Conservation (phyloP, 2,329 filamentous ascomycete species). For the Thermothelomyces thermophilus region DNA sequence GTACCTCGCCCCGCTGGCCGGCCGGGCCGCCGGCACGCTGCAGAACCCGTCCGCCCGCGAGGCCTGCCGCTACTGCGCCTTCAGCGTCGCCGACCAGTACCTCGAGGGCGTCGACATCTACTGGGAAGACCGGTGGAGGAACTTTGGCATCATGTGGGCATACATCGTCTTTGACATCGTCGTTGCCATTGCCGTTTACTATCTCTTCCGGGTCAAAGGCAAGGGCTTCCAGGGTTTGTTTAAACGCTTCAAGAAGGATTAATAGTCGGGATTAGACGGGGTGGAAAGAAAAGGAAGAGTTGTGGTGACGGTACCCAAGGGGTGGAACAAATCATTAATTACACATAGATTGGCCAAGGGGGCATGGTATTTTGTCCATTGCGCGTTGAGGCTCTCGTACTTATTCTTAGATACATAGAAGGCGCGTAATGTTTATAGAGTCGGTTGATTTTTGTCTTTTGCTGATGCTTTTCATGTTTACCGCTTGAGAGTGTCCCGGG, state of each 20-base stretch:
- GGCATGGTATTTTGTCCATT: no score
- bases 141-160: constrained; percentile 64
- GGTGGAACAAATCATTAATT: no score
- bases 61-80: constrained; percentile 61
- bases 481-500: no score
- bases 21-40: constrained; percentile 48
- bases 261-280: no score
- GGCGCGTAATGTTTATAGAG: no score
- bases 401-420: no score
- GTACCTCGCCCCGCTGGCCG: constrained; percentile 55
- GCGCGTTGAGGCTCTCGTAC: no score
- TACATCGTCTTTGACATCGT: constrained; percentile 59
- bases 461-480: no score
- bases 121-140: constrained; percentile 56
- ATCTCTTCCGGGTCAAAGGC: constrained; percentile 46
- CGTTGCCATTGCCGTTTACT: constrained; percentile 56
- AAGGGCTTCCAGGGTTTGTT: constrained; percentile 7
- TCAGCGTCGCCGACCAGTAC: constrained; percentile 56
- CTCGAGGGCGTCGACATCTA: constrained; percentile 40
- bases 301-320: not conserved
- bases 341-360: no score
- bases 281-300: not conserved
- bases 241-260: constrained; percentile 1
- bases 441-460: no score
- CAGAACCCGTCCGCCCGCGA: constrained; percentile 51